Evolutionary conservation across 1,284 basidiomycete species (phyloP).

Genomic region (Albatrellus sp.): DNA sequence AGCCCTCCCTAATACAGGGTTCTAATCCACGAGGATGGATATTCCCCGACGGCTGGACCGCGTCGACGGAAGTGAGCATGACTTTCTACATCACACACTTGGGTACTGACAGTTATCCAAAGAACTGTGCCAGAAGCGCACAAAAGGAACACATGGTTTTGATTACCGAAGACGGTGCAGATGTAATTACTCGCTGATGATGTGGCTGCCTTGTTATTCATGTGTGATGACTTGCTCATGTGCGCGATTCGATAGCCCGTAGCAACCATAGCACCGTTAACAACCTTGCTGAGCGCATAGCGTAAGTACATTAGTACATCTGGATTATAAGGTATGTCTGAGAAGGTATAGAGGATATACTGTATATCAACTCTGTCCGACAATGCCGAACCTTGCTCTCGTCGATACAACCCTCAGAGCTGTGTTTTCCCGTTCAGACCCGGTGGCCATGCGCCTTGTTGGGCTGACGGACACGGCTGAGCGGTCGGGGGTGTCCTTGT

Average conservation of each 20-base stretch:
- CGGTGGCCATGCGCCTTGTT: not conserved
- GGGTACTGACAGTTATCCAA: not conserved
- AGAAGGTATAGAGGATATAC: not conserved
- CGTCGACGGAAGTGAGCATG: constrained; percentile 57
- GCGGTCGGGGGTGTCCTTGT: not conserved
- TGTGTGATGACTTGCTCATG: too few species aligned
- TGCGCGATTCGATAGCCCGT: too few species aligned
- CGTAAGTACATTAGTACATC: too few species aligned
- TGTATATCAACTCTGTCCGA: not conserved
- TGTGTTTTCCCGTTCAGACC: not conserved
- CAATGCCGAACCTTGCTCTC: not conserved
- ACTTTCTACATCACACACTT: not conserved
- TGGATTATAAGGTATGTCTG: not conserved
- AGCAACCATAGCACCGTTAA: too few species aligned
- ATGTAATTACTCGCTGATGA: constrained; percentile 39
- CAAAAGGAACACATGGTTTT: constrained; percentile 84
- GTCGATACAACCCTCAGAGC: not conserved
- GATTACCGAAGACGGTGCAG: constrained; percentile 63
- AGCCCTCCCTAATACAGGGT: constrained; percentile 76
- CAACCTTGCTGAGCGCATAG: too few species aligned
- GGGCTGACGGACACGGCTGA: not conserved
- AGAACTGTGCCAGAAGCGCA: constrained; percentile 68
- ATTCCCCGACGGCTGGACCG: constrained; percentile 85
- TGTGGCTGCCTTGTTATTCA: too few species aligned
- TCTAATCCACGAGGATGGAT: constrained; percentile 52